Evolutionary conservation across 176 grass and related monocot species (phyloP).

Genomic region (Neostapfia colusana): DNA sequence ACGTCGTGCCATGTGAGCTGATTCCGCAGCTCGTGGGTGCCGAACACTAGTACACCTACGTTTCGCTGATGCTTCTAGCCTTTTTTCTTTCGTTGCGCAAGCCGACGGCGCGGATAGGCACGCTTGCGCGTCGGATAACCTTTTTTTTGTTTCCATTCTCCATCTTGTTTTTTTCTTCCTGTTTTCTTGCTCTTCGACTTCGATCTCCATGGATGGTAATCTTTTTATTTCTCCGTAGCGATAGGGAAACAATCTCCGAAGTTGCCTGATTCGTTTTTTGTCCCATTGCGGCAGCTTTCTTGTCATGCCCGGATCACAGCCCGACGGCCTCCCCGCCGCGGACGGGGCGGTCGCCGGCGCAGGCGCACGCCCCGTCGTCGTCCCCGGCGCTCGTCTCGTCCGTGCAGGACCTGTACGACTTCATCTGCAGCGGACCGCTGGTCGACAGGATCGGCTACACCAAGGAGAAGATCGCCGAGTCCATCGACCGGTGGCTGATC

Average conservation of each 20-base stretch:
- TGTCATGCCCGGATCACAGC: constrained; percentile 45
- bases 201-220: not conserved
- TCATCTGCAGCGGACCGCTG: constrained; percentile 82
- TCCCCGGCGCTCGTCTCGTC: constrained; percentile 69
- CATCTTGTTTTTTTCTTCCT: not conserved
- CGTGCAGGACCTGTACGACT: constrained; percentile 70
- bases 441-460: constrained; percentile 74
- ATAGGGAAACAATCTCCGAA: not conserved
- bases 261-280: not conserved
- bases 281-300: constrained; percentile 34
- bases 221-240: not conserved
- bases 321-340: not conserved
- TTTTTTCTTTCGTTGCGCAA: not conserved
- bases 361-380: constrained; percentile 41
- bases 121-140: not conserved
- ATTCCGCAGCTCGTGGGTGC: not conserved
- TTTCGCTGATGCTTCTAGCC: not conserved
- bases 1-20: not conserved
- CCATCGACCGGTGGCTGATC: constrained; percentile 76
- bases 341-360: constrained; percentile 21
- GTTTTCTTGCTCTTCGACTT: not conserved
- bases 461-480: constrained; percentile 57
- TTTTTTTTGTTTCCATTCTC: not conserved
- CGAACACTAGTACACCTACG: not conserved
- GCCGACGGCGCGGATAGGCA: constrained; percentile 26